Evolutionary conservation across 345 rosid species (phyloP), one percentile per base, ranked within the genome.

Genomic region (Pugionium dolabratum): DNA sequence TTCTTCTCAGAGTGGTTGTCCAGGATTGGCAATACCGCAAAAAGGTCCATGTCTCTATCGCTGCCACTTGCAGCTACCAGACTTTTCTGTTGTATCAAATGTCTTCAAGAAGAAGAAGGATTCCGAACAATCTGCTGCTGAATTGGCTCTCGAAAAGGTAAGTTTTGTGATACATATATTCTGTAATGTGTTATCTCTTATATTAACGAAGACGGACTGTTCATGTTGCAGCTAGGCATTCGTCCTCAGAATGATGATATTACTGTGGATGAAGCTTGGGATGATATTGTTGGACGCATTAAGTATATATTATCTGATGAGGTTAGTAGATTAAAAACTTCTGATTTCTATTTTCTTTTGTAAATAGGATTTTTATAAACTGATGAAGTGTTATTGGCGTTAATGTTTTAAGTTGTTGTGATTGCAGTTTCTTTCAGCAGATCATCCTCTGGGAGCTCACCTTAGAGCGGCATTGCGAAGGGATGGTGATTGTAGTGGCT

Each of bases 101-200:
- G 76, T 73, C 4, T 90, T 74, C 48, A 83, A 69, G 74, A 93
- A 80, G 79, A 93, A 93, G 80, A 90, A 93, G 75, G 97, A 93
- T 18, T 88, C 98, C 0, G 97, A 93, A 79, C 98, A 86, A 63
- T 82, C 83, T 79, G 97, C 97, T 71, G 97, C 97, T 47, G 83
- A 93, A 80, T 69, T 82, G 75, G 98, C 96, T 47, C 57, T 93
- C n/a, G 77, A 83, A 36, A 85, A 77, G 90, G 98, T 88, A 70
- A 36, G 69, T 5, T 25, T 55, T 35, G 9, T 55, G 8, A 4
- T 66, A 49, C 60, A 3, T 56, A 25, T 4, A 7, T 47, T 43
- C 2, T 70, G 39, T 58, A 4, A 5, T 56, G 7, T 63, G 26
- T 31, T 54, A 1, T 63, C 18, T 57, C 47, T 41, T 43, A 1